Conservation (phyloP, 768 basidiomycete species). For the Harrya chromipes region DNA sequence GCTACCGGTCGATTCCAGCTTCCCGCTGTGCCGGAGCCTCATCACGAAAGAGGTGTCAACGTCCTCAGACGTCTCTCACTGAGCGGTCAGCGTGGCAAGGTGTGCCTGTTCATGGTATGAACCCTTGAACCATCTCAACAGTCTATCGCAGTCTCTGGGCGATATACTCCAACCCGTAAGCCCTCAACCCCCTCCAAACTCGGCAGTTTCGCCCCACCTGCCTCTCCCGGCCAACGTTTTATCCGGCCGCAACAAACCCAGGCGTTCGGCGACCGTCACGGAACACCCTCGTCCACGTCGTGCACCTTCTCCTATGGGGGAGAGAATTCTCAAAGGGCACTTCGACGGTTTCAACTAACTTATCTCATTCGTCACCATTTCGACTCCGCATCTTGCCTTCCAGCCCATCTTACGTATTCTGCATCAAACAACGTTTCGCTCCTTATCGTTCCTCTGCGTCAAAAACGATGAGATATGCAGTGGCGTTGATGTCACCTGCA, state of each 20-base stretch:
- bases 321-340: conserved; percentile 86
- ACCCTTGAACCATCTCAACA: not conserved
- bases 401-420: conserved; percentile 3
- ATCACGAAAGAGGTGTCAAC: conserved; percentile 64
- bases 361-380: conserved; percentile 2
- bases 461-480: conserved; percentile 3
- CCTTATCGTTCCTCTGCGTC: conserved; percentile 4
- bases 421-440: conserved; percentile 1
- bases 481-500: conserved; percentile 11
- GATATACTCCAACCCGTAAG: conserved; percentile 27
- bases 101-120: conserved; percentile 31
- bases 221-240: conserved; percentile 8
- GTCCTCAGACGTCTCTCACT: conserved; percentile 75
- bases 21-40: conserved; percentile 43
- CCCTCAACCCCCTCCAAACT: conserved; percentile 51
- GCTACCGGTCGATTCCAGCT: conserved; percentile 51
- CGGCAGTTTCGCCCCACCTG: conserved; percentile 37
- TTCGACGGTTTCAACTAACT: conserved; percentile 84
- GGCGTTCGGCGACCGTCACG: conserved; percentile 58
- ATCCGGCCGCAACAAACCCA: conserved; percentile 36
- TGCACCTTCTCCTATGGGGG: conserved; percentile 87
- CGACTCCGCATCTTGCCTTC: not conserved
- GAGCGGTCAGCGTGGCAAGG: conserved; percentile 55
- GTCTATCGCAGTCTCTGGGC: conserved; percentile 4
- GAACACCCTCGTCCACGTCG: conserved; percentile 51